Evolutionary conservation across 1,284 basidiomycete species (phyloP).

Genomic region (Ceratobasidium sp.): DNA sequence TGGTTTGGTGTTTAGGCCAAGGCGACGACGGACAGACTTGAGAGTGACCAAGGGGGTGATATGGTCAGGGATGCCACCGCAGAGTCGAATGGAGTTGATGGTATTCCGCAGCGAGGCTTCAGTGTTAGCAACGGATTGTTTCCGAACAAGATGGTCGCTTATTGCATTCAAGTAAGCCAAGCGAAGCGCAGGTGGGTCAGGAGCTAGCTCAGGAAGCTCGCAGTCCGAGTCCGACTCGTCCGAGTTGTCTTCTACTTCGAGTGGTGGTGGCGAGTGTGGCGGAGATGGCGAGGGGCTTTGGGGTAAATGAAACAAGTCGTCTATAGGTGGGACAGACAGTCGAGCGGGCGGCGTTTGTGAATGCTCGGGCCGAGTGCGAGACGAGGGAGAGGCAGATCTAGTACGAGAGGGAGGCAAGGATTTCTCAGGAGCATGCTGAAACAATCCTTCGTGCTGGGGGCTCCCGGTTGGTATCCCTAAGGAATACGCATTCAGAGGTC

Average conservation of each 20-base stretch:
- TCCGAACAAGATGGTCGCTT: conserved; percentile 10
- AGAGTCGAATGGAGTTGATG: background rate
- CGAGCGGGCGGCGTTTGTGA: too few species aligned
- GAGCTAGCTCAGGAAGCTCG: background rate
- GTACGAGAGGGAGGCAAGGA: too few species aligned
- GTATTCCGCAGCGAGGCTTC: conserved; percentile 3
- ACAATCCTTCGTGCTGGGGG: too few species aligned
- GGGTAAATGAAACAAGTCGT: too few species aligned
- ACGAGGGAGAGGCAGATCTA: too few species aligned
- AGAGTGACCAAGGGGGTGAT: background rate
- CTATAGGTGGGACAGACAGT: too few species aligned
- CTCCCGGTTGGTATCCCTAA: too few species aligned
- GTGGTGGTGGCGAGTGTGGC: background rate
- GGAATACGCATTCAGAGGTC: too few species aligned
- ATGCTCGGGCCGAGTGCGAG: too few species aligned
- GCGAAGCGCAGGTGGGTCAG: background rate
- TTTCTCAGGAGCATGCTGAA: too few species aligned
- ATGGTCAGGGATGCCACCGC: background rate
- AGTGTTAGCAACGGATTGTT: background rate
- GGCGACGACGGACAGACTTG: conserved; percentile 10
- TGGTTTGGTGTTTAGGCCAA: background rate
- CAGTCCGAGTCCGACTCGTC: background rate
- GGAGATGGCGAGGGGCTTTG: background rate
- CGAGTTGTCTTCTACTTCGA: background rate
- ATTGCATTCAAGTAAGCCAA: conserved; percentile 17